Base-by-base conservation (phyloP, 73 alveolate species). In the Stentor roeselii region DNA sequence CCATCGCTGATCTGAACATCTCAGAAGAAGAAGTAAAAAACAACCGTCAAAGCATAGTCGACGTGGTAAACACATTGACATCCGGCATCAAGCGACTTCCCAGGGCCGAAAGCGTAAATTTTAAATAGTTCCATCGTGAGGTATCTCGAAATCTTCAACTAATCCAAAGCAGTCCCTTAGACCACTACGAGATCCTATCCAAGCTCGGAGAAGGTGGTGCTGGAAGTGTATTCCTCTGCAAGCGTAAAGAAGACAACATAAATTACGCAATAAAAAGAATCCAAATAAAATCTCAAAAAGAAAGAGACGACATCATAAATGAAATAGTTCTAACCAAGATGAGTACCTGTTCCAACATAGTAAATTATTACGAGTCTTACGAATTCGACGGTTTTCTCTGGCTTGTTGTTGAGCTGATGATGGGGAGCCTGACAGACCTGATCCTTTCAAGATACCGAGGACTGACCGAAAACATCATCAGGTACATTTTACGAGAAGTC, bases 301-400 rank as follows among this genome's bases (percentile, higher is more conserved):
- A 67, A 30, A 67, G 80, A 32, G 80, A 67, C 21, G 27, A 30
- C 15, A 67, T 67, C 14, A 14, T 67, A 21, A 67, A 67, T 67
- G 80, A 67, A 34, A 67, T 67, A 21, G 41, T 32, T 30, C 34
- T 67, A 40, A 67, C 80, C 15, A 0, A 21, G n/a, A 30, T 67
- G 41, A 30, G 50, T 21, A 40, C 80, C 27, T 27, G 37, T 32
- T 40, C 80, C 1, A 93, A 95, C 86, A 94, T 97, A 42, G 96
- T 97, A 6, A 90, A 93, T 78, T 97, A 92, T 83, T 90, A 86
- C 82, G 97, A 95, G 41, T 86, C 97, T 11, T 97, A 95, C 83
- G 60, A 92, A 42, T 94, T 92, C 60, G 96, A 97, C 82, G 95
- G 94, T n/a, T 96, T 92, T 76, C 90, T 97, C 35, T 97, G 99